These are phyloP conservation scores for Rhodosporidiobolus odoratus DNA, from an alignment of 768 basidiomycete species.

Conservation along the genomic window DNA sequence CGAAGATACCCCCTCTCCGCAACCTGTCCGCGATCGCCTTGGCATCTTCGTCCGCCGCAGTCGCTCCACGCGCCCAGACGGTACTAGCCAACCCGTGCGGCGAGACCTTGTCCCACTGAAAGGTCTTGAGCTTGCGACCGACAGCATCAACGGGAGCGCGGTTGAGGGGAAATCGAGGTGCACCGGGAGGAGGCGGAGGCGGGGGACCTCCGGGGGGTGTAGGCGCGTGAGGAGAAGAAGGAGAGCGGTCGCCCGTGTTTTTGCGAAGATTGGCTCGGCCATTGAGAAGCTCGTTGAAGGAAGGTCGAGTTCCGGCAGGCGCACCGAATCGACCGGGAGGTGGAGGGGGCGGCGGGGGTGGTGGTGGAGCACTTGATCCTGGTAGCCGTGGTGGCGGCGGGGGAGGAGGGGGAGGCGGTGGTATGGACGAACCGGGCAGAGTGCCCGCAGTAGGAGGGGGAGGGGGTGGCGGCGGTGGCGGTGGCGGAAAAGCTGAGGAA, in stretches of 20 bases:
- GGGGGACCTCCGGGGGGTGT: too few relatives aligned
- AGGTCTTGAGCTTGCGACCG: constrained; percentile 77
- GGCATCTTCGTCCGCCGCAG: constrained; percentile 53
- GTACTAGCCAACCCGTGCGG: constrained; percentile 79
- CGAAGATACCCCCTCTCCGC: constrained; percentile 79
- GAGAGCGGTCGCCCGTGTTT: constrained; percentile 34
- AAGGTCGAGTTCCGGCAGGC: constrained; percentile 2
- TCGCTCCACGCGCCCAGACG: constrained; percentile 58
- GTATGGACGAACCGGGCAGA: constrained; percentile 39
- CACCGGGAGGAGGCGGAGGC: constrained; percentile 29
- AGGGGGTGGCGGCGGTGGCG: background rate
- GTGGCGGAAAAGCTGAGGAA: constrained; percentile 34
- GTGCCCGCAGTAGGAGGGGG: constrained; percentile 23
- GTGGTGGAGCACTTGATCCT: background rate
- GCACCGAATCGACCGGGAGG: constrained; percentile 19
- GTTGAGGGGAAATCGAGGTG: constrained; percentile 35
- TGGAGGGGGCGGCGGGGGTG: constrained; percentile 31
- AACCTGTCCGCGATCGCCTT: constrained; percentile 68
- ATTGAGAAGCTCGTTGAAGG: constrained; percentile 14
- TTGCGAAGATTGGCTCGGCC: constrained; percentile 18
- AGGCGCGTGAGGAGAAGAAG: too few relatives aligned
- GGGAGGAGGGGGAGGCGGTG: constrained; percentile 27
- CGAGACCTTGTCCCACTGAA: constrained; percentile 98
- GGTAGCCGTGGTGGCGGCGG: constrained; percentile 12
- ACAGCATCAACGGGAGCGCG: constrained; percentile 27